Percentiles rank a stretch among this genome's conserved stretches.
These are phyloP conservation scores for Omphalea diandra DNA, from an alignment of 441 rosid species.

Conservation along the genomic window DNA sequence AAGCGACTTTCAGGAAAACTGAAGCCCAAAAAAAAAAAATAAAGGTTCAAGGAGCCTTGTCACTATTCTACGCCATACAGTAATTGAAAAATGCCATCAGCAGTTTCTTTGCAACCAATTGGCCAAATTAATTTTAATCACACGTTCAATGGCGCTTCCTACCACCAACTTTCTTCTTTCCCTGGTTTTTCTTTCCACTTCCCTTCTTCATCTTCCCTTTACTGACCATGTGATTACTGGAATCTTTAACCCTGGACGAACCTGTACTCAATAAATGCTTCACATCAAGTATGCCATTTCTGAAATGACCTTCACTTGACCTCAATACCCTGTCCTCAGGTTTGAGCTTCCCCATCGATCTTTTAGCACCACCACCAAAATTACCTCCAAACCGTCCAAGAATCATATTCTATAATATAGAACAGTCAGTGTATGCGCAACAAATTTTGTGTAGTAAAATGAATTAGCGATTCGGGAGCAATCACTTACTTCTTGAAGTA, in stretches of 20 bases:
- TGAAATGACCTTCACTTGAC: conserved; percentile 68
- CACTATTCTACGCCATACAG: no score
- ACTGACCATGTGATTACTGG: conserved; percentile 11
- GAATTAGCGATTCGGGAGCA: conserved; percentile 2
- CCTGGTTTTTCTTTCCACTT: conserved; percentile 35
- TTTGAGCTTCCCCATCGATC: conserved; percentile 44
- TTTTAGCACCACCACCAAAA: conserved; percentile 34
- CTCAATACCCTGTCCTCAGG: conserved; percentile 66
- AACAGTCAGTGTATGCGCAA: neutral
- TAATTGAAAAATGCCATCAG: neutral
- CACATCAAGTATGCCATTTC: conserved; percentile 76
- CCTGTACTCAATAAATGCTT: conserved; percentile 53
- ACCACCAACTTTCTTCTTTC: conserved; percentile 55
- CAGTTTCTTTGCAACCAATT: neutral
- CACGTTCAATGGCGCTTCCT: conserved; percentile 42
- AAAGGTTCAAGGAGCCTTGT: no score
- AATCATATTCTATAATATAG: conserved; percentile 44
- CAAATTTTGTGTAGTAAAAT: neutral
- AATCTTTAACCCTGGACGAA: conserved; percentile 33
- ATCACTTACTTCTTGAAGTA: conserved; percentile 48
- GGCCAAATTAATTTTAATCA: neutral
- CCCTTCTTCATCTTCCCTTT: conserved; percentile 35
- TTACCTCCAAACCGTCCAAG: conserved; percentile 62
- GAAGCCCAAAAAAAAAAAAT: no score
- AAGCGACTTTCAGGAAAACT: no score